Base-by-base conservation (phyloP, 345 rosid genomes). In the Salix udensis region DNA sequence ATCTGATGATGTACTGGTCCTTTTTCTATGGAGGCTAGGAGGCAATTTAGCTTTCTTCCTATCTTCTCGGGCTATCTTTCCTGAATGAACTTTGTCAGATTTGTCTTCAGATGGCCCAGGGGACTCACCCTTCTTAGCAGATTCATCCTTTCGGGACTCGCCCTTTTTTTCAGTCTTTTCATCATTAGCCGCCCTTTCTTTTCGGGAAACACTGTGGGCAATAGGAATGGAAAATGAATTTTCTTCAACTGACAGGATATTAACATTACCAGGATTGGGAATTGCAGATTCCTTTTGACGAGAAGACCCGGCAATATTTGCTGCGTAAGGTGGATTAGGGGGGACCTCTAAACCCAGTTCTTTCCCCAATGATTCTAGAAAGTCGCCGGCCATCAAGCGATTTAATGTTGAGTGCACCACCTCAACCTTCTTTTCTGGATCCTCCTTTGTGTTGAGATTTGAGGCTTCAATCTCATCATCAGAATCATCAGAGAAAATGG, bases 261-360 rank as follows among this genome's bases (percentile, higher is more conserved):
- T 76, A 30, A 67, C 76, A 79, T 80, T 81, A 34, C 71, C 81
- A 50, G 68, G 36, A 60, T 77, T 73, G 39, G 62, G 70, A 70
- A 50, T 46, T 53, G 69, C 48, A 71, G 75, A 68, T 79, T 86
- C 90, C 67, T 73, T 86, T 73, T 72, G 80, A 1, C 66, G 60
- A 62, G 68, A 67, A 64, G 34, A 23, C 60, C 30, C 60, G 36
- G 82, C 55, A 55, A 83, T 85, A 75, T 58, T 85, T 23, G 65
- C 81, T 7, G 84, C 21, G 75, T 82, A 74, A 6, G 90, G 86
- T 40, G 73, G 65, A 74, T 93, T 95, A 74, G 92, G 87, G 46
- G 98, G 98, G 80, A 96, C 99, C 83, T 92, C 98, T 28, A 96
- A 79, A 21, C 99, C 99, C 53, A 96, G 88, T 85, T 96, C 99